These are phyloP conservation scores for Talaromyces liani DNA, from an alignment of 495 filamentous ascomycete genomes.

Conservation along the genomic window DNA sequence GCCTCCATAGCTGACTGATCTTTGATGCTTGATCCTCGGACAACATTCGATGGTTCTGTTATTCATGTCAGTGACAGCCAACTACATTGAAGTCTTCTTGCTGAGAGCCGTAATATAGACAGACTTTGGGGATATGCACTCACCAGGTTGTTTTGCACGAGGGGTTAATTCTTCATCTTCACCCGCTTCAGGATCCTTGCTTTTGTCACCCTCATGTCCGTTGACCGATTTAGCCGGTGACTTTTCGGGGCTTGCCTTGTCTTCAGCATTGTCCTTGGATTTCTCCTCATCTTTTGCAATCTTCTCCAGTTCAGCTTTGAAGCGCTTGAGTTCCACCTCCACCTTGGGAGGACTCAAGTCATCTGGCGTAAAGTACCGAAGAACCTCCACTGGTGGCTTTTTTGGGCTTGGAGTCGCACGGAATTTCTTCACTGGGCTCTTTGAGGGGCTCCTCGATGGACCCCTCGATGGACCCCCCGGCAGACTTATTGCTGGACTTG, in stretches of 20 bases:
- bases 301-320: background rate
- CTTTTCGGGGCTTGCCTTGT: background rate
- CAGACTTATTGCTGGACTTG: background rate
- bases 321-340: conserved; percentile 1
- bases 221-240: background rate
- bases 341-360: conserved; percentile 5
- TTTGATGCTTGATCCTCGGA: background rate
- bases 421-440: background rate
- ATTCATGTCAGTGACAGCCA: background rate
- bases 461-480: background rate
- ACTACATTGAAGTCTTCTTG: background rate
- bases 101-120: background rate
- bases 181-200: background rate
- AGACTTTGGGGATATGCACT: background rate
- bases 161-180: background rate
- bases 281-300: background rate
- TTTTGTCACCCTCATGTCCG: background rate
- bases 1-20: background rate
- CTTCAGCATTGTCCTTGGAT: background rate
- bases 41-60: background rate
- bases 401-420: background rate
- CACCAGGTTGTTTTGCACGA: background rate
- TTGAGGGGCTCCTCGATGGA: background rate
- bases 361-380: background rate
- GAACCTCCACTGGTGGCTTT: background rate